phyloP scores from a whole-genome alignment of 441 rosid species.

The Corymbia calophylla region DNA sequence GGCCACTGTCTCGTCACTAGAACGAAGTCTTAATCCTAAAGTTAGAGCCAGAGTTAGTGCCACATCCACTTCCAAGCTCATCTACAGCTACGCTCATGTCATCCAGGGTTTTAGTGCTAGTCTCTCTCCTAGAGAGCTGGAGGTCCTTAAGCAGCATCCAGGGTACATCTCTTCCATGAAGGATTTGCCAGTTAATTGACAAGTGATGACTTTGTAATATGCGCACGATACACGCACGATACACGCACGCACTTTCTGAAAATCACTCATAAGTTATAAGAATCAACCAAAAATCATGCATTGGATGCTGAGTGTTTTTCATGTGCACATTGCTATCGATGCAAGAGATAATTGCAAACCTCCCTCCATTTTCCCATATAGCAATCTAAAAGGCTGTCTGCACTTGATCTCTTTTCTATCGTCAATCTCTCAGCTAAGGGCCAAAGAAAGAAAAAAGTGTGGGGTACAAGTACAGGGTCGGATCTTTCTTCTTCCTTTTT shows the following conservation, averaged over 20 bases:
- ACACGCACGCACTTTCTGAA: not conserved
- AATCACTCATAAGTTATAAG: not conserved
- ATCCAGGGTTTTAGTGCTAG: slow-evolving; percentile 48
- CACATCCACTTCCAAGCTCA: slow-evolving; percentile 11
- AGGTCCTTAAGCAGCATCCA: not conserved
- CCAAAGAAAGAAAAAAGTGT: not conserved
- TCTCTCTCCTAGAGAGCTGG: not conserved
- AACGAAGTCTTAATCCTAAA: not conserved
- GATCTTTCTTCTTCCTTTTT: not conserved
- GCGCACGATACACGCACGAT: not conserved
- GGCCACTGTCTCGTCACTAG: slow-evolving; percentile 31
- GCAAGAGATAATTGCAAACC: not conserved
- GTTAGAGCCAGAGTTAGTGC: not conserved
- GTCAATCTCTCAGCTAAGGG: not conserved
- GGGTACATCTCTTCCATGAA: slow-evolving; percentile 8
- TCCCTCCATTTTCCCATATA: not conserved
- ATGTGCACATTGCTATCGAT: no score
- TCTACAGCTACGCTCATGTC: slow-evolving; percentile 37
- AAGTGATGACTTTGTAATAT: not conserved
- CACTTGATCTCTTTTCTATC: not conserved
- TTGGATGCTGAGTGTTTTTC: not conserved
- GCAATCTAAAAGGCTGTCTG: not conserved
- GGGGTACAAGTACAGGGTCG: not conserved
- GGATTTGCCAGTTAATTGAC: no score
- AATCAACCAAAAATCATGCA: not conserved